Percentiles rank a stretch among this genome's conserved stretches.
phyloP scores from a whole-genome alignment of 2,329 filamentous ascomycete genomes.

The Talaromyces albobiverticillius region DNA sequence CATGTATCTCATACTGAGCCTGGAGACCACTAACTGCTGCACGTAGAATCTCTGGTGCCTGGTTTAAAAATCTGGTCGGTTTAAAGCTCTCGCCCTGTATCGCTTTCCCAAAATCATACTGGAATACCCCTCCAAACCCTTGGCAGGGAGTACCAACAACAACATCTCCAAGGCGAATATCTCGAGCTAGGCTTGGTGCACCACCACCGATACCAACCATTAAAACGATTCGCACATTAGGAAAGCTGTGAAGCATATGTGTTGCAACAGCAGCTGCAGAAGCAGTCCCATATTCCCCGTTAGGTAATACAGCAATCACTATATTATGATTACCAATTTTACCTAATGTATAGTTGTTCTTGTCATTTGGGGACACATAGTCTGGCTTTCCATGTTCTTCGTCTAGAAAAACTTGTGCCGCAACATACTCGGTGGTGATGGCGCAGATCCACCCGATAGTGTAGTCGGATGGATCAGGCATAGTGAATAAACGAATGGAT shows the following conservation, averaged over 20 bases:
- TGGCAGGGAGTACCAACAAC: background rate
- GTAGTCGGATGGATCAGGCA: slow-evolving; percentile 24
- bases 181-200: background rate
- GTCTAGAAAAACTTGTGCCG: slow-evolving; percentile 25
- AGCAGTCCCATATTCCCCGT: slow-evolving; percentile 24
- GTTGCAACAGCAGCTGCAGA: slow-evolving; percentile 30
- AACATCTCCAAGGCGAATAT: background rate
- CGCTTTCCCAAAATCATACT: background rate
- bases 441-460: slow-evolving; percentile 48
- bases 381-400: slow-evolving; percentile 7
- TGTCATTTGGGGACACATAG: slow-evolving; percentile 16
- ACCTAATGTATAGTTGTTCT: slow-evolving; percentile 29
- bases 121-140: background rate
- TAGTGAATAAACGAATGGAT: too few relatives aligned
- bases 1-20: slow-evolving; percentile 14
- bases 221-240: background rate
- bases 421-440: slow-evolving; percentile 34
- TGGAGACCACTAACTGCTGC: slow-evolving; percentile 12
- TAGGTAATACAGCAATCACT: slow-evolving; percentile 28
- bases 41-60: background rate
- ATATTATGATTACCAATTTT: slow-evolving; percentile 27
- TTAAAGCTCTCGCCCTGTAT: too few relatives aligned
- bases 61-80: background rate
- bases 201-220: background rate
- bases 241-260: background rate